Evolutionary conservation across 768 basidiomycete genomes (phyloP), one percentile per base, ranked within the genome.

Genomic region (Mycena vitilis): DNA sequence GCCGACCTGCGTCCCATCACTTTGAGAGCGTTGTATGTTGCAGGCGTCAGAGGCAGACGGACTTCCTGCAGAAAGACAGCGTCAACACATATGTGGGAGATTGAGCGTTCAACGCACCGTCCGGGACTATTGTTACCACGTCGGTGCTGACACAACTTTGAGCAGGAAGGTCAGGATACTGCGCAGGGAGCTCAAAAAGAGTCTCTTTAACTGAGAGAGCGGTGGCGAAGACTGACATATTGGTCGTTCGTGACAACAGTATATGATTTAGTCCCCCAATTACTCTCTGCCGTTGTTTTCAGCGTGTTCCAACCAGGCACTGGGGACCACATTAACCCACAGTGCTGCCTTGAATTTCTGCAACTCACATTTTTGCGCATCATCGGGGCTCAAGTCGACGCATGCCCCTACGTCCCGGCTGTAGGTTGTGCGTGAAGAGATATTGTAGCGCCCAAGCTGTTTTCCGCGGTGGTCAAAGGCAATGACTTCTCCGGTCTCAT

Each of bases 231-330:
- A 30, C 45, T 7, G 3, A 53, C 61, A 49, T 49, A 25, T 47
- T 69, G 38, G 45, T 69, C 68, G 25, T 69, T 69, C 12, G 63
- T 69, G 13, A 69, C 68, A 30, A 69, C 48, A 20, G 65, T 69
- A n/a, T 55, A 64, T 6, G 22, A 38, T 13, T 63, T 63, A 16
- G 18, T 69, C 6, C 68, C 68, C 68, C 68, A 69, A 16, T 65
- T 69, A 15, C 16, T 55, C 25, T 69, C 60, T 4, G 68, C 68
- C 5, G 44, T 55, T 11, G 42, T 4, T n/a, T 69, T 60, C 8
- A 69, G 15, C 4, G 68, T 60, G 16, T 60, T 60, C 68, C 68
- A 69, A 4, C 68, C 68, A 22, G 68, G 68, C 36, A 64, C 55
- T 63, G 38, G 30, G 13, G 2, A 18, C 20, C 5, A 42, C 2